Conservation (phyloP, 129 eudicot species). For the Silybum marianum region DNA sequence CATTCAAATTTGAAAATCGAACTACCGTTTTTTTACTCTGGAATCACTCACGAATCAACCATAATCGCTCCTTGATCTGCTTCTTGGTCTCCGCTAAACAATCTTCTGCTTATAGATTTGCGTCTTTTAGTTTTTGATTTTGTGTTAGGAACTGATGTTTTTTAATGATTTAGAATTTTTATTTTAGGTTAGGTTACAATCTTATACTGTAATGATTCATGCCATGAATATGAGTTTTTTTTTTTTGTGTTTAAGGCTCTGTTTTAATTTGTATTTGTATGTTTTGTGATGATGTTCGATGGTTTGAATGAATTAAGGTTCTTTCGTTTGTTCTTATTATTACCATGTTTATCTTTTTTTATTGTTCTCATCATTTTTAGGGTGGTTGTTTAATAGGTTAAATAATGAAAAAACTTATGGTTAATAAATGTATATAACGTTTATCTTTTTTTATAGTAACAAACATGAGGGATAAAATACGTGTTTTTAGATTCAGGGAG, state of each 20-base stretch:
- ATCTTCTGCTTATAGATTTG: not conserved
- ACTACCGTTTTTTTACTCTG: too few relatives aligned
- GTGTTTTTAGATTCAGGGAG: too few relatives aligned
- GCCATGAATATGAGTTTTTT: not conserved
- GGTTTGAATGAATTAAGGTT: not conserved
- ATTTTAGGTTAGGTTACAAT: not conserved
- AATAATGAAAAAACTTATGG: too few relatives aligned
- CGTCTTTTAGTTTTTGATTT: not conserved
- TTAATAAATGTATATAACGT: too few relatives aligned
- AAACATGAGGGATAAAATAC: too few relatives aligned
- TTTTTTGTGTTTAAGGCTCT: not conserved
- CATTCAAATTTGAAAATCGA: too few relatives aligned
- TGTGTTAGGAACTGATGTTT: not conserved
- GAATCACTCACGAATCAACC: not conserved
- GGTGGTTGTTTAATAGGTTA: too few relatives aligned
- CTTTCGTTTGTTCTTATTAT: not conserved
- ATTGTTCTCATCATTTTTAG: too few relatives aligned
- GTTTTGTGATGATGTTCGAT: not conserved
- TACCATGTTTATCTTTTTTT: not conserved
- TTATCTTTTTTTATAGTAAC: too few relatives aligned
- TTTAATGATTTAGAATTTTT: not conserved
- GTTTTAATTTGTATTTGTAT: not conserved
- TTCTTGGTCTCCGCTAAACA: not conserved
- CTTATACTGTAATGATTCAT: not conserved
- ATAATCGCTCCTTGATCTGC: not conserved